Percentiles rank a stretch among this genome's conserved stretches.
Evolutionary conservation across 169 alveolate species (phyloP).

Genomic region (Plasmodium ovale): DNA sequence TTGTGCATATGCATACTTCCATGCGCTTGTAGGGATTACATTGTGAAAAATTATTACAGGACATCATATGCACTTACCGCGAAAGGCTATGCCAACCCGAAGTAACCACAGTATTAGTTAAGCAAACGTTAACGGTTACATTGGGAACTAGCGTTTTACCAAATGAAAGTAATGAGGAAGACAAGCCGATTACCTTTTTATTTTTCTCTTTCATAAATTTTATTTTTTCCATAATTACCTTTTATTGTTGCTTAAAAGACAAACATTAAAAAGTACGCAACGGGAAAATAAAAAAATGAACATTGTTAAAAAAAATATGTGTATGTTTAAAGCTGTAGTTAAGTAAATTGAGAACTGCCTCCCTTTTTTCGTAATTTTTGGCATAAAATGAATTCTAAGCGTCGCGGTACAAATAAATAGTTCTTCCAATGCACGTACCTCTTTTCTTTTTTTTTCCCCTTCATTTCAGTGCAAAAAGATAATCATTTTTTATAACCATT

Average conservation of each 20-base stretch:
- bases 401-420: too few species aligned
- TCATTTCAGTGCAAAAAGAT: too few species aligned
- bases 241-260: constrained; percentile 11
- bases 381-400: too few species aligned
- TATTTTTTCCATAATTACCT: constrained; percentile 4
- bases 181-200: constrained; percentile 8
- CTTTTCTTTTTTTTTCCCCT: too few species aligned
- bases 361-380: too few species aligned
- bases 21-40: too few species aligned
- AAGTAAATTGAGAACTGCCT: too few species aligned
- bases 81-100: neutral
- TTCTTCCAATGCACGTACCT: too few species aligned
- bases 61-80: neutral
- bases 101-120: neutral
- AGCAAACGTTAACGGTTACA: neutral
- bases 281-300: neutral
- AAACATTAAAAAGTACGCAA: neutral
- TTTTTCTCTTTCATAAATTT: constrained; percentile 7
- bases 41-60: neutral
- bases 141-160: neutral
- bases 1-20: neutral
- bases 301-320: neutral
- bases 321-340: too few species aligned
- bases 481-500: too few species aligned
- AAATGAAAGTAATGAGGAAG: constrained; percentile 15